A percentile compares a stretch with the other conserved stretches of the same genome.
These are phyloP conservation scores for Suillus alpinus DNA, from an alignment of 768 basidiomycete species.

Conservation along the genomic window DNA sequence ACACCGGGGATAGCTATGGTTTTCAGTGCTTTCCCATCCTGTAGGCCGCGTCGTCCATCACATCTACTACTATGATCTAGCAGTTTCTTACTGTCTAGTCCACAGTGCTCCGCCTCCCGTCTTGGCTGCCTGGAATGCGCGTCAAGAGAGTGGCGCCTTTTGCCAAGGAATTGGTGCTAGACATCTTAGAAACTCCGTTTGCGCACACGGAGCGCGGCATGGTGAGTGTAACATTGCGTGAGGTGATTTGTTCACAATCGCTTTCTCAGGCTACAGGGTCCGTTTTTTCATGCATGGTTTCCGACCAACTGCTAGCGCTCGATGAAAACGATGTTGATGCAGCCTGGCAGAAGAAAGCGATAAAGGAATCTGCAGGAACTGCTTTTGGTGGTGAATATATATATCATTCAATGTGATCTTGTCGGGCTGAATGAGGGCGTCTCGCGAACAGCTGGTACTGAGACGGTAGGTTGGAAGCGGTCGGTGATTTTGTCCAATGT, in stretches of 20 bases:
- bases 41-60: neutral
- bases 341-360: neutral
- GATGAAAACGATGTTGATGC: neutral
- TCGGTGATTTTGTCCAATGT: neutral
- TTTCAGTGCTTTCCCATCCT: conserved; percentile 6
- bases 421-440: neutral
- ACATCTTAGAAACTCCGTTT: conserved; percentile 7
- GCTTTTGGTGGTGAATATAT: conserved; percentile 2
- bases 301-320: neutral
- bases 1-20: neutral
- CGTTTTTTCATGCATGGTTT: neutral
- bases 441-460: neutral
- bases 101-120: conserved; percentile 6
- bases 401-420: neutral
- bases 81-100: neutral
- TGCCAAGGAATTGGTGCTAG: neutral
- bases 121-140: conserved; percentile 11
- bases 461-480: neutral
- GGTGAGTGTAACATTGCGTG: neutral
- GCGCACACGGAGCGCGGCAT: neutral
- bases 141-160: conserved; percentile 2
- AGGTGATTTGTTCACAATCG: neutral
- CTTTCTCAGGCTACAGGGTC: neutral
- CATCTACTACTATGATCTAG: too few species aligned
- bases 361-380: conserved; percentile 4